These are phyloP conservation scores for Deuterostichococcus epilithicus DNA, from an alignment of 139 green algal genomes.

Conservation along the genomic window DNA sequence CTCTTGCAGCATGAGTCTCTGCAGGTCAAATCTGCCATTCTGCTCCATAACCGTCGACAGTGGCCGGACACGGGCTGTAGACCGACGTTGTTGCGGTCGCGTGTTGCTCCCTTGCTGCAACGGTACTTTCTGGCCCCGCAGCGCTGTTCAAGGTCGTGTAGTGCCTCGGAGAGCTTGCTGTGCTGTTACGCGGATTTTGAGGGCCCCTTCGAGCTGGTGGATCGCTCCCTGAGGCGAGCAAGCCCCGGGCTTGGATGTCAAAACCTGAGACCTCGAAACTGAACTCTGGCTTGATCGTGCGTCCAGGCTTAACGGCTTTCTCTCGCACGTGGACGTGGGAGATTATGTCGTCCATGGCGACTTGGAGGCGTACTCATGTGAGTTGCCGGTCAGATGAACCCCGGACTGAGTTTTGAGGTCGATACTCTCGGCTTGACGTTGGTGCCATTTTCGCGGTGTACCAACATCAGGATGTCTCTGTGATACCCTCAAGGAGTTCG, in stretches of 20 bases:
- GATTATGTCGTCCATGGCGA: constrained; percentile 85
- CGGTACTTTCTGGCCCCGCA: neutral
- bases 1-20: too few relatives aligned
- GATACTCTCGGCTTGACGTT: too few relatives aligned
- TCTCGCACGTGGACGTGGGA: constrained; percentile 85
- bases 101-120: neutral
- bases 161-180: neutral
- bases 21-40: neutral
- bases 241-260: neutral
- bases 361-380: constrained; percentile 93
- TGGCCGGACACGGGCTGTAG: neutral
- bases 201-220: neutral
- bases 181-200: neutral
- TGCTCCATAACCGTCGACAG: neutral
- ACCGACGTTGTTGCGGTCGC: neutral
- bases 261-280: neutral
- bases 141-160: neutral
- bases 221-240: neutral
- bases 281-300: neutral
- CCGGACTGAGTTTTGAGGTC: too few relatives aligned
- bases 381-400: constrained; percentile 14
- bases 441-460: neutral
- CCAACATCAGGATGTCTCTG: too few relatives aligned
- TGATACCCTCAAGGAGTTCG: too few relatives aligned
- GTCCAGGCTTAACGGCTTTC: constrained; percentile 78